Conservation (phyloP, 768 basidiomycete genomes). For the Rhodocollybia butyracea region DNA sequence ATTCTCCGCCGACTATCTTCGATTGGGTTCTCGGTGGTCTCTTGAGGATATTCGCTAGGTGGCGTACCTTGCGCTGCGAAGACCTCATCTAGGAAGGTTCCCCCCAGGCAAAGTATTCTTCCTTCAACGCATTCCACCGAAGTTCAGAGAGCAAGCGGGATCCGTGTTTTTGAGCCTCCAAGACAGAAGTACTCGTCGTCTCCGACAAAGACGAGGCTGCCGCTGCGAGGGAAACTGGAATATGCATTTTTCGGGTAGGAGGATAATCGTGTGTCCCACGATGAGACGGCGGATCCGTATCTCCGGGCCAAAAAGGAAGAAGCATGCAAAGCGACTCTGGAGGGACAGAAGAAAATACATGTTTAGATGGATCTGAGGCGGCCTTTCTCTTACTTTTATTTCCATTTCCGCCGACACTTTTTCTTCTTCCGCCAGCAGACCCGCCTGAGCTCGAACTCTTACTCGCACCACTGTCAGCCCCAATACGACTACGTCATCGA, state of each 20-base stretch:
- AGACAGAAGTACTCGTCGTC: too few species aligned
- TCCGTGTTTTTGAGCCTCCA: too few species aligned
- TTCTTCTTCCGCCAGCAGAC: constrained; percentile 27
- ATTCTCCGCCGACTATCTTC: too few species aligned
- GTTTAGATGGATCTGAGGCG: background rate
- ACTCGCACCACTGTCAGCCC: constrained; percentile 11
- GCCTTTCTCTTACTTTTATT: constrained; percentile 16
- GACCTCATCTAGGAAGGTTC: too few species aligned
- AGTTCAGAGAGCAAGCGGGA: too few species aligned
- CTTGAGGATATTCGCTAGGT: too few species aligned
- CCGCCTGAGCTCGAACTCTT: constrained; percentile 15
- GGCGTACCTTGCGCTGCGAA: too few species aligned
- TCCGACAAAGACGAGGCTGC: too few species aligned
- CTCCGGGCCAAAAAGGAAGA: constrained; percentile 79
- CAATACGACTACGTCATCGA: background rate
- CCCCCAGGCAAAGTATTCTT: too few species aligned
- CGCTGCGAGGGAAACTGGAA: too few species aligned
- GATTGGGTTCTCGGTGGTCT: too few species aligned
- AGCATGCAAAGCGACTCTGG: constrained; percentile 78
- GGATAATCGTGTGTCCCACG: constrained; percentile 8
- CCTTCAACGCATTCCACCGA: too few species aligned
- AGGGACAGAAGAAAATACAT: constrained; percentile 51
- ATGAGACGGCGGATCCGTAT: constrained; percentile 49
- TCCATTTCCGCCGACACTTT: constrained; percentile 17
- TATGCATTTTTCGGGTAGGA: constrained; percentile 20